These are phyloP conservation scores for Daldinia sp. DNA, from an alignment of 2,329 filamentous ascomycete species.

Conservation along the genomic window DNA sequence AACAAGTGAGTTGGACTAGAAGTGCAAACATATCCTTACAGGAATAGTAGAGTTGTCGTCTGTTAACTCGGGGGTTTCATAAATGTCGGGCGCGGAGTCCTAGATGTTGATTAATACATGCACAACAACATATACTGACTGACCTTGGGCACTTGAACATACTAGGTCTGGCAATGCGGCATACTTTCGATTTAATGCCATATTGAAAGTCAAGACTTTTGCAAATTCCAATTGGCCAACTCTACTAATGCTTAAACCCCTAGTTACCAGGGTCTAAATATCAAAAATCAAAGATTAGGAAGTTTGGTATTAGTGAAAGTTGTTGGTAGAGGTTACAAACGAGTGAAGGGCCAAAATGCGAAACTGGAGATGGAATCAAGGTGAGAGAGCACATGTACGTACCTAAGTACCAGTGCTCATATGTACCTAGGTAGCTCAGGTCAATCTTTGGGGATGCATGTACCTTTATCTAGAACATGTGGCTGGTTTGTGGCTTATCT, in stretches of 20 bases:
- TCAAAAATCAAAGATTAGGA: background rate
- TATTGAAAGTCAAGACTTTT: constrained; percentile 51
- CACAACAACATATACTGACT: constrained; percentile 21
- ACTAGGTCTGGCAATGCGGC: constrained; percentile 84
- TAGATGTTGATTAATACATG: constrained; percentile 54
- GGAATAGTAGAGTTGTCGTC: constrained; percentile 89
- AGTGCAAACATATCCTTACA: constrained; percentile 59
- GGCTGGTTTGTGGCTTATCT: constrained; percentile 24
- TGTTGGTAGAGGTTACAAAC: background rate
- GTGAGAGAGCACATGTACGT: background rate
- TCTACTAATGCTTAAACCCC: background rate
- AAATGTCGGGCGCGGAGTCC: constrained; percentile 94
- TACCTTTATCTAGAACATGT: background rate
- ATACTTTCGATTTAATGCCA: constrained; percentile 85
- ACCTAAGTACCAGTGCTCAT: no score
- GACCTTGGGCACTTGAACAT: constrained; percentile 41
- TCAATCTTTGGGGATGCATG: background rate
- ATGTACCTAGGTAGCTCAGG: no score
- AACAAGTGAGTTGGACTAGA: background rate
- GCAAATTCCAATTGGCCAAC: background rate
- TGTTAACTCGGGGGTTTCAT: constrained; percentile 93
- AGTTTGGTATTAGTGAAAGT: background rate
- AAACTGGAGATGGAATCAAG: background rate
- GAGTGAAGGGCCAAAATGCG: background rate
- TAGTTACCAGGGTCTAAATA: background rate